A percentile compares a stretch with the other conserved stretches of the same genome.
phyloP scores from a whole-genome alignment of 108 stramenopile species.

The Fragilaria crotonensis region DNA sequence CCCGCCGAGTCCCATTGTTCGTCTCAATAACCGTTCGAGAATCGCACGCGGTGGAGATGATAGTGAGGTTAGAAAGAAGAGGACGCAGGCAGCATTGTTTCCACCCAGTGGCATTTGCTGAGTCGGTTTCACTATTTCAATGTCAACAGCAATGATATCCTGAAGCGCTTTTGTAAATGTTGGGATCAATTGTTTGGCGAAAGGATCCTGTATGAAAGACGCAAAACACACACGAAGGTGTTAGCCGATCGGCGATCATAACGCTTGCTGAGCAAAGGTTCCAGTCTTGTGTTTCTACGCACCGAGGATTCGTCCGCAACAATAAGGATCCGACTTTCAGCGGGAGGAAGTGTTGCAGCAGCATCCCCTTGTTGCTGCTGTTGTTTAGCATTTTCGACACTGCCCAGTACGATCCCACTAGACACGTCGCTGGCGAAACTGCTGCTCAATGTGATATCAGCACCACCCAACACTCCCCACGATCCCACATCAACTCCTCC shows the following conservation, averaged over 20 bases:
- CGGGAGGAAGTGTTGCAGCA: background rate
- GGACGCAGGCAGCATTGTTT: slow-evolving; percentile 44
- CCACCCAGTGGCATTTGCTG: slow-evolving; percentile 65
- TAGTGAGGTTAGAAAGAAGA: slow-evolving; percentile 57
- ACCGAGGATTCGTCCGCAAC: slow-evolving; percentile 7
- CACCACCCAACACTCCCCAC: slow-evolving; percentile 52
- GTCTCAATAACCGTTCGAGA: slow-evolving; percentile 52
- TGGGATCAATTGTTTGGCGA: slow-evolving; percentile 44
- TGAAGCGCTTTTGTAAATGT: slow-evolving; percentile 25
- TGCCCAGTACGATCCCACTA: too few relatives aligned
- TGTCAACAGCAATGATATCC: slow-evolving; percentile 29
- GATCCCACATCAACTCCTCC: slow-evolving; percentile 60
- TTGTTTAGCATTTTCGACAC: slow-evolving; percentile 30
- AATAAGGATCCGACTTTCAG: slow-evolving; percentile 4
- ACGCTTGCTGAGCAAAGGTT: too few relatives aligned
- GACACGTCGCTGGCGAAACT: slow-evolving; percentile 3
- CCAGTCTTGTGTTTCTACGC: too few relatives aligned
- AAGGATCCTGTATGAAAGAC: slow-evolving; percentile 15
- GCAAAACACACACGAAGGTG: too few relatives aligned
- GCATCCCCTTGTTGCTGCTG: background rate
- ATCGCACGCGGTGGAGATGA: slow-evolving; percentile 31
- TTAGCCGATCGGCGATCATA: too few relatives aligned
- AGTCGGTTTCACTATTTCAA: slow-evolving; percentile 46
- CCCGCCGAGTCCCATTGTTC: slow-evolving; percentile 39
- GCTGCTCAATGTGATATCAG: slow-evolving; percentile 23